Base-by-base conservation (phyloP, 768 basidiomycete genomes). In the Rhodocollybia butyracea region DNA sequence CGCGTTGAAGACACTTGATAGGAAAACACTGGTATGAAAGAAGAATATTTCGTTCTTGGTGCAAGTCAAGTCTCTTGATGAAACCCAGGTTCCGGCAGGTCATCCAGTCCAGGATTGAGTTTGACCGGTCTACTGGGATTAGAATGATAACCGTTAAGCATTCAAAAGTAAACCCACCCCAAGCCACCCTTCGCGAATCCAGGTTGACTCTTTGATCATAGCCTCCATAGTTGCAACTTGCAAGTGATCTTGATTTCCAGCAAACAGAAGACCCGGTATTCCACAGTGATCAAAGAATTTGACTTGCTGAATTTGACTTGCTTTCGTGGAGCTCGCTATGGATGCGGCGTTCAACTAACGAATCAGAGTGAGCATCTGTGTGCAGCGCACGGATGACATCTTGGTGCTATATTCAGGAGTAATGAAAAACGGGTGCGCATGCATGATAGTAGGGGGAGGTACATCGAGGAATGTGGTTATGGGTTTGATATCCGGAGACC, bases 151-250 rank as follows among this genome's bases (percentile, higher is more conserved):
- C 26, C 29, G 30, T 21, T 3, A 11, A 19, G 34, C 15, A 3
- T 5, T 51, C 36, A 6, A 26, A 13, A 10, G 7, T 30, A 48
- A 6, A 76, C 88, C 65, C 59, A 96, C 94, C 40, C 89, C 89
- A 36, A 97, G 78, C 1, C 97, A 95, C 5, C 75, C 85, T 32
- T 70, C 85, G 2, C 94, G 94, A 56, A 85, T 88, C 96, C 96
- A 99, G 2, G 79, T 77, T 77, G 98, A 74, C 27, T 79, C 73
- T 59, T 88, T 85, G 45, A 98, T 89, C 80, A 90, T 84, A 56
- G 79, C 80, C 70, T 98, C 94, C 77, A 68, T 97, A 89, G 68
- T 98, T 98, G 75, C 97, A 98, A n/a, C n/a, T n/a, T n/a, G n/a
- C 59, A 99, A 96, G 40, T 94, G 73, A 68, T 98, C 97, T 68